Evolutionary conservation across 1,139 yeast species (phyloP).

Genomic region (Wickerhamiella pararugosa): DNA sequence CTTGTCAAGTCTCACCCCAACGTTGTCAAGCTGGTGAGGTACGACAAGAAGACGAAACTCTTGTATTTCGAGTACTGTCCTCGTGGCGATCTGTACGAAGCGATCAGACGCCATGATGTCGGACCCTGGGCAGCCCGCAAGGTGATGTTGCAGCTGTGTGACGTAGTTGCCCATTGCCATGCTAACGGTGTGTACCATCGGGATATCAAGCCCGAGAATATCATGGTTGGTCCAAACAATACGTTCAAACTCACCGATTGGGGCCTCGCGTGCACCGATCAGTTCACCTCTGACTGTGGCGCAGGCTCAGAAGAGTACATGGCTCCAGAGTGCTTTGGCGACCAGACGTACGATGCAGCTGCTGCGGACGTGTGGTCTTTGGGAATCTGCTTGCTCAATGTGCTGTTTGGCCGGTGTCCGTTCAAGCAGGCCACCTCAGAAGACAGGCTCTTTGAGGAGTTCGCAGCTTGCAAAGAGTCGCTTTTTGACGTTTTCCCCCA

Average conservation of each 20-base stretch:
- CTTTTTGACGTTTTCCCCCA: slow-evolving; percentile 84
- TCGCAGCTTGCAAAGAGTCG: slow-evolving; percentile 77
- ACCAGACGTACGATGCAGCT: slow-evolving; percentile 62
- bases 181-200: slow-evolving; percentile 61
- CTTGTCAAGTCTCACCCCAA: slow-evolving; percentile 47
- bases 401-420: slow-evolving; percentile 84
- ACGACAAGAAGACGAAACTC: slow-evolving; percentile 41
- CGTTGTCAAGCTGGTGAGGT: slow-evolving; percentile 58
- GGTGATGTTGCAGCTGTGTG: slow-evolving; percentile 60
- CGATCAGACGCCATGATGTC: slow-evolving; percentile 65
- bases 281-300: slow-evolving; percentile 60
- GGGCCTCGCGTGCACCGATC: slow-evolving; percentile 71
- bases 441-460: slow-evolving; percentile 77
- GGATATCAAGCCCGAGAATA: slow-evolving; percentile 83
- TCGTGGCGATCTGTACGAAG: slow-evolving; percentile 88
- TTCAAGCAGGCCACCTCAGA: slow-evolving; percentile 67
- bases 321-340: slow-evolving; percentile 77
- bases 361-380: slow-evolving; percentile 89
- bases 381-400: slow-evolving; percentile 72
- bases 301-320: slow-evolving; percentile 91
- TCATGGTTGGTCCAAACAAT: slow-evolving; percentile 55
- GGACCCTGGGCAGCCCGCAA: slow-evolving; percentile 53
- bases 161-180: slow-evolving; percentile 70
- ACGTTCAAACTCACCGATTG: slow-evolving; percentile 75
- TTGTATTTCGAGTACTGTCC: slow-evolving; percentile 78